Evolutionary conservation across 1,284 basidiomycete genomes (phyloP).

Genomic region (Wallemia ichthyophaga): DNA sequence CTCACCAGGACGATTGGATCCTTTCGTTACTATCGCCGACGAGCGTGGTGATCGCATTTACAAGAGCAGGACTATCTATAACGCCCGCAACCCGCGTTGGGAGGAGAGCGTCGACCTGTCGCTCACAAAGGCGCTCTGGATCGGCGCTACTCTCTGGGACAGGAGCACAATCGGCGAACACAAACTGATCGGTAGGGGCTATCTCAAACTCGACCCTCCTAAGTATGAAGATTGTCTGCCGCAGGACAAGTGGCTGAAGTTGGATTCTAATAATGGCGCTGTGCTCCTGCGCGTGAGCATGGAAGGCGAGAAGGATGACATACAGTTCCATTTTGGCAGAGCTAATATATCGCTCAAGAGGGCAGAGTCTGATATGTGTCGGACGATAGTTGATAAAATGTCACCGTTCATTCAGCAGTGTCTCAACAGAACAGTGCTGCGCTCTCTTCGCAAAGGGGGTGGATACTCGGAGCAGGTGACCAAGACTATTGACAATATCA

Average conservation of each 20-base stretch:
- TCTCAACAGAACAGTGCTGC: slow-evolving; percentile 40
- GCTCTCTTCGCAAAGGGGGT: slow-evolving; percentile 10
- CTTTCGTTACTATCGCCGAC: slow-evolving; percentile 81
- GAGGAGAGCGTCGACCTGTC: slow-evolving; percentile 91
- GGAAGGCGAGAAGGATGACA: slow-evolving; percentile 96
- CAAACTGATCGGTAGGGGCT: slow-evolving; percentile 67
- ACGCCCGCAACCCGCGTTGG: slow-evolving; percentile 67
- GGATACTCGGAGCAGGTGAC: slow-evolving; percentile 2
- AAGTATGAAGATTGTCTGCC: slow-evolving; percentile 66
- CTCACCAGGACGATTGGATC: slow-evolving; percentile 39
- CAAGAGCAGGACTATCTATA: slow-evolving; percentile 88
- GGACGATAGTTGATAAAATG: slow-evolving; percentile 98
- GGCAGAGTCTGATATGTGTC: slow-evolving; percentile 81
- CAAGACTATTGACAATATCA: slow-evolving; percentile 38
- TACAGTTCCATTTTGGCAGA: slow-evolving; percentile 86
- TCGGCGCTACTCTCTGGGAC: slow-evolving; percentile 82
- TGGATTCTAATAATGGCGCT: slow-evolving; percentile 53
- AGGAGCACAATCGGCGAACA: slow-evolving; percentile 65
- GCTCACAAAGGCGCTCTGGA: slow-evolving; percentile 49
- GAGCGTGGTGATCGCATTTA: slow-evolving; percentile 65
- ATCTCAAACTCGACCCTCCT: slow-evolving; percentile 66
- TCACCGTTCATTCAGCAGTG: slow-evolving; percentile 72
- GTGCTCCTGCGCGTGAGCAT: slow-evolving; percentile 72
- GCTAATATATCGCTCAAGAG: slow-evolving; percentile 83
- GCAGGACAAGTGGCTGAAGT: slow-evolving; percentile 70